These are phyloP conservation scores for Aschersonia sp. DNA, from an alignment of 2,329 filamentous ascomycete genomes.

Conservation along the genomic window DNA sequence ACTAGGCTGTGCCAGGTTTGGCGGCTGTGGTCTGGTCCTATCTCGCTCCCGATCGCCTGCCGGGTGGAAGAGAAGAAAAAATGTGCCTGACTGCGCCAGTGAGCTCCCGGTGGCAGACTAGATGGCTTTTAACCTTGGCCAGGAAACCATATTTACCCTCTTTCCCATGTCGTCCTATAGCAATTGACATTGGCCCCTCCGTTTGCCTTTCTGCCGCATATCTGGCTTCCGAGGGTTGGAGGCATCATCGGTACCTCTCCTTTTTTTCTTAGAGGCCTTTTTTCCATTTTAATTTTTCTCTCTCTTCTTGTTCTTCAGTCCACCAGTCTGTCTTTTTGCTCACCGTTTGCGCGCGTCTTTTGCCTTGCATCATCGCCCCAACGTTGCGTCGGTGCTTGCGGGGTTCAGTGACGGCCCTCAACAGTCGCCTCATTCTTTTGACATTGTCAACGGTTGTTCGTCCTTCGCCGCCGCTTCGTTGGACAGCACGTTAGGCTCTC, in stretches of 20 bases:
- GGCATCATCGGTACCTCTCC: not conserved
- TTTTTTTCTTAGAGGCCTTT: not conserved
- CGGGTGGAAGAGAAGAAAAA: too few relatives aligned
- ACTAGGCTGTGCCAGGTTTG: not conserved
- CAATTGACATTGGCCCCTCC: not conserved
- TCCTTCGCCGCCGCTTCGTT: too few relatives aligned
- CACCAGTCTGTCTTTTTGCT: too few relatives aligned
- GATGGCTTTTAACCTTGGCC: not conserved
- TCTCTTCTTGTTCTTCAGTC: not conserved
- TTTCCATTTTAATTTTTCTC: not conserved
- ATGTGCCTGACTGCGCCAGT: not conserved
- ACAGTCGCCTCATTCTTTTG: too few relatives aligned
- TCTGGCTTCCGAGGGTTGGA: too few relatives aligned
- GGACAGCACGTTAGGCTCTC: too few relatives aligned
- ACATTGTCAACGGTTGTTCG: too few relatives aligned
- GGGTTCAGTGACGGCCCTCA: too few relatives aligned
- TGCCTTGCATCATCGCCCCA: too few relatives aligned
- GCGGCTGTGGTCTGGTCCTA: not conserved
- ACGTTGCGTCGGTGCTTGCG: too few relatives aligned
- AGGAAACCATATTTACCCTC: constrained; percentile 2
- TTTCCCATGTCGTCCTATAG: constrained; percentile 1
- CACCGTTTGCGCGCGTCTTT: too few relatives aligned
- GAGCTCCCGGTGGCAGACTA: not conserved
- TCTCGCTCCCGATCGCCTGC: not conserved
- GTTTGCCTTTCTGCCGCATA: not conserved